Evolutionary conservation across 2,329 filamentous ascomycete species (phyloP), one percentile per base, ranked within the genome.

Genomic region (Fusarium nelsonii): DNA sequence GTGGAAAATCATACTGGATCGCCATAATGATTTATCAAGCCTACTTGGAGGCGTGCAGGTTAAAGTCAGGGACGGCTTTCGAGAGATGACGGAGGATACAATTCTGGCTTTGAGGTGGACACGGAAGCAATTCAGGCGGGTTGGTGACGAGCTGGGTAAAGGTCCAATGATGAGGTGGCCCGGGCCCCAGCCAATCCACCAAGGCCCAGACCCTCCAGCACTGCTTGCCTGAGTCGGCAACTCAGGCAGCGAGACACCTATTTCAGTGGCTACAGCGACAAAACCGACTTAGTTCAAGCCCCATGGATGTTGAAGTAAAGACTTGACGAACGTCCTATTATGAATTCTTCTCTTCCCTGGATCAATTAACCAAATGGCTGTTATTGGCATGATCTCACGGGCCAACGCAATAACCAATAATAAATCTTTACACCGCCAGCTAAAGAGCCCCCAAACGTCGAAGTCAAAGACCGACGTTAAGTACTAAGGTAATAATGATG

Each of bases 1-100:
- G 37, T 61, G 60, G 63, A 59, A 46, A 51, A 66, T 60, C 81
- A 71, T 77, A 83, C 81, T 83, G 81, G 69, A 83, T 82, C 62
- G 82, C 81, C 81, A 83, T 83, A 66, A 70, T 76, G 75, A 66
- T 65, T 36, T 60, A 61, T 68, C 58, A 64, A 69, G 69, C 64
- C 70, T 67, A 61, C 71, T 67, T 63, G 28, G 60, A 67, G 71
- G 65, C 69, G 72, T 67, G 67, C 52, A 61, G 69, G 45, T 53
- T 23, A 48, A 65, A 53, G 52, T 58, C 49, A 44, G 37, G 41
- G 59, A 63, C 36, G 56, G 46, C 52, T 58, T 66, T 60, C 36
- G 54, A 59, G 55, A 67, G 56, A 69, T 70, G 66, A 72, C 65
- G 68, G 66, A 68, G 63, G 69, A 61, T 64, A 45, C 52, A 65